Evolutionary conservation across 2,329 filamentous ascomycete genomes (phyloP).

Genomic region (Leptodontidium sp.): DNA sequence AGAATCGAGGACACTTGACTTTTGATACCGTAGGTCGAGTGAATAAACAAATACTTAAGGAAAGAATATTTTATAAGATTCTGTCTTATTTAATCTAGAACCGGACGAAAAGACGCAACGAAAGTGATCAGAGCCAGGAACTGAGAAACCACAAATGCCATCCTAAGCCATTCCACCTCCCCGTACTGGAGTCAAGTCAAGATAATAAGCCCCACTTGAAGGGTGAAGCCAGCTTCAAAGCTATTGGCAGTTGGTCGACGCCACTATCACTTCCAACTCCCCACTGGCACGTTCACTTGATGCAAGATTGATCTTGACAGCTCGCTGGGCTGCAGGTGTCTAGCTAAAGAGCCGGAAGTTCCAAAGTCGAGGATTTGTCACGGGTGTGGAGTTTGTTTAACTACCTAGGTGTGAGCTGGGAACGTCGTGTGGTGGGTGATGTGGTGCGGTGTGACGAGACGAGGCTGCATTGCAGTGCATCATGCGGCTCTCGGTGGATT

Average conservation of each 20-base stretch:
- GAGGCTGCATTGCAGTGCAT: background rate
- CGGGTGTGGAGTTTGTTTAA: background rate
- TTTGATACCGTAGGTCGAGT: no score
- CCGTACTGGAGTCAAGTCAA: no score
- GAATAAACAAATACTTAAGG: no score
- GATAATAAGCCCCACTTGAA: no score
- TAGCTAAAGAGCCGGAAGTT: background rate
- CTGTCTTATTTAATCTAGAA: no score
- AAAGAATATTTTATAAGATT: no score
- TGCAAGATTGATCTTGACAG: background rate
- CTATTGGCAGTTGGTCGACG: background rate
- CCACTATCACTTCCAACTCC: background rate
- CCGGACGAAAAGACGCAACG: no score
- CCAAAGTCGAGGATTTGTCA: background rate
- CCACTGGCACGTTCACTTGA: background rate
- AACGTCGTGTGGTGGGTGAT: background rate
- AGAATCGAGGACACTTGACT: no score
- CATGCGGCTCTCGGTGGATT: background rate
- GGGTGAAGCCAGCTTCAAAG: background rate
- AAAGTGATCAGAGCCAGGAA: no score
- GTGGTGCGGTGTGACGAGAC: background rate
- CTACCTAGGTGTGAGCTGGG: background rate
- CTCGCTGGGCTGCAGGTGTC: background rate
- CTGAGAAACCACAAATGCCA: no score
- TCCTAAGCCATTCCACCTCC: no score